Evolutionary conservation across 1,139 yeast species (phyloP).

Genomic region (Hanseniaspora gamundiae): DNA sequence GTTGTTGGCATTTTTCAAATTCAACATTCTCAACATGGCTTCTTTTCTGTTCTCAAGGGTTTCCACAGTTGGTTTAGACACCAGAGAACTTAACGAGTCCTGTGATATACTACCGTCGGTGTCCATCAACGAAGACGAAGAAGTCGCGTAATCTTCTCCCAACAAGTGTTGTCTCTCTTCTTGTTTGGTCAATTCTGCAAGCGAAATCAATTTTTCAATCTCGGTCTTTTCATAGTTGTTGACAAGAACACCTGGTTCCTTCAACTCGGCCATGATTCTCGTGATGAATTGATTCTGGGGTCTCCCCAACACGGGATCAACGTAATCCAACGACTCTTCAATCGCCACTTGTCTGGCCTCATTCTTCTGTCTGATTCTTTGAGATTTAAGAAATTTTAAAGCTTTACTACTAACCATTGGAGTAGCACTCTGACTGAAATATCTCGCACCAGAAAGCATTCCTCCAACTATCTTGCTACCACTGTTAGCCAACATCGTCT

Average conservation of each 20-base stretch:
- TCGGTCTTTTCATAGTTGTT: constrained; percentile 49
- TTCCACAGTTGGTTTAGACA: constrained; percentile 21
- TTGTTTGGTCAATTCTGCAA: constrained; percentile 56
- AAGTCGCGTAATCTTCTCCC: constrained; percentile 1
- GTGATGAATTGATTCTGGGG: constrained; percentile 53
- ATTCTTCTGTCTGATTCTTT: constrained; percentile 27
- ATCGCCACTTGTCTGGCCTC: constrained; percentile 24
- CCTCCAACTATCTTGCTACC: background rate
- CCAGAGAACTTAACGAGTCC: constrained; percentile 11
- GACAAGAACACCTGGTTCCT: constrained; percentile 48
- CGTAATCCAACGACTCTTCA: constrained; percentile 22
- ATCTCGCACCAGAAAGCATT: background rate
- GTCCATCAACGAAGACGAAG: constrained; percentile 16
- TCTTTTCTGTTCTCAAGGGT: constrained; percentile 51
- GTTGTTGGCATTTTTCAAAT: constrained; percentile 57
- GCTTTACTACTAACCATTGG: constrained; percentile 16
- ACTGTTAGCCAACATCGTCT: background rate
- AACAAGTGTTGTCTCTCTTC: constrained; percentile 29
- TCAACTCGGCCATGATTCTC: constrained; percentile 53
- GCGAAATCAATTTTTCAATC: constrained; percentile 64
- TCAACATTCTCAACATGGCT: constrained; percentile 59
- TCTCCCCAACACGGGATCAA: constrained; percentile 77
- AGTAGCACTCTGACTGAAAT: background rate
- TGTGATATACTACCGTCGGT: constrained; percentile 13
- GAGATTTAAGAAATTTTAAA: constrained; percentile 22